phyloP scores from a whole-genome alignment of 495 filamentous ascomycete genomes.

The Hypoxylon lienhwacheense region DNA sequence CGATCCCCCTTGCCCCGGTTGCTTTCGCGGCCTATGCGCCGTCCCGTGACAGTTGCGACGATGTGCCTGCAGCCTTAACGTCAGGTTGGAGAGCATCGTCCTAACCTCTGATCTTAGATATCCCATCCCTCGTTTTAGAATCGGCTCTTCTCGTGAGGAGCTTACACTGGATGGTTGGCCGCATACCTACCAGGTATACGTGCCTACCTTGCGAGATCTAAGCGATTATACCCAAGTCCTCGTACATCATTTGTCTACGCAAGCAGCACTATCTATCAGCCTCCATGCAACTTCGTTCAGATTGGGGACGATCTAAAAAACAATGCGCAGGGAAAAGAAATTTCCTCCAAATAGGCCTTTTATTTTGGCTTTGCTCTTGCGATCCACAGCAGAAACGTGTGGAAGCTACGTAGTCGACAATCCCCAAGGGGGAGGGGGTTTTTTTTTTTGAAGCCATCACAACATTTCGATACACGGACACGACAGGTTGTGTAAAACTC shows the following conservation, averaged over 20 bases:
- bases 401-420: slow-evolving; percentile 12
- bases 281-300: not conserved
- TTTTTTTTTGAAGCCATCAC: slow-evolving; percentile 21
- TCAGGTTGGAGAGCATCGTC: slow-evolving; percentile 1
- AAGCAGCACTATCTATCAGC: not conserved
- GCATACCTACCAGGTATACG: too few relatives aligned
- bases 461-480: slow-evolving; percentile 10
- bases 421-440: too few relatives aligned
- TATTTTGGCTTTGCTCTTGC: too few relatives aligned
- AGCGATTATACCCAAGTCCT: not conserved
- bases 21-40: slow-evolving; percentile 16
- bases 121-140: not conserved
- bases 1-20: not conserved
- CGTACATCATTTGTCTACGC: not conserved
- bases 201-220: slow-evolving; percentile 6
- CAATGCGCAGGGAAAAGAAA: not conserved
- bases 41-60: slow-evolving; percentile 12
- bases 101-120: slow-evolving; percentile 2
- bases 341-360: slow-evolving; percentile 18
- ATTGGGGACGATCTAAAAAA: not conserved
- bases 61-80: slow-evolving; percentile 14
- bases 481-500: slow-evolving; percentile 13
- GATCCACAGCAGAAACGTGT: slow-evolving; percentile 24
- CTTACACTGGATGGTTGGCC: not conserved
- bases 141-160: not conserved